A percentile compares a stretch with the other conserved stretches of the same genome.
Conservation (phyloP, 176 grass and related monocot species). For the Hordeum marinum region DNA sequence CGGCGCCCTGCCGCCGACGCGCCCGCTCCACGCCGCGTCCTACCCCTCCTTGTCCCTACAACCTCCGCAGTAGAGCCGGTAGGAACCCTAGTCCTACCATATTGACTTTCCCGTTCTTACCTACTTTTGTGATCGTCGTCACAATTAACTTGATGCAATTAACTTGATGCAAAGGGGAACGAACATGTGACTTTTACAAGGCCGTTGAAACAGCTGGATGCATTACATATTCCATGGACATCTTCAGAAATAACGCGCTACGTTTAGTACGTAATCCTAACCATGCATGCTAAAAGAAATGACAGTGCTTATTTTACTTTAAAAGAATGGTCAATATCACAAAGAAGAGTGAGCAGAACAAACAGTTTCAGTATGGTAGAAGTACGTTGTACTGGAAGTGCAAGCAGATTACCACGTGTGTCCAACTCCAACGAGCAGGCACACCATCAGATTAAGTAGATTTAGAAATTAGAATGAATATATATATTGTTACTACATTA, state of each 20-base stretch:
- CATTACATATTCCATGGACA: background rate
- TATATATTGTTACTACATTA: no score
- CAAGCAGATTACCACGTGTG: background rate
- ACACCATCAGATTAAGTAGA: background rate
- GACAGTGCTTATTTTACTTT: background rate
- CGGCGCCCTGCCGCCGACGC: no score
- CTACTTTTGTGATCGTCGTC: background rate
- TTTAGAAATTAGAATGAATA: background rate
- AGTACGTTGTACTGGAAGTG: background rate
- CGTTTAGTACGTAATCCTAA: background rate
- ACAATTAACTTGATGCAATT: no score
- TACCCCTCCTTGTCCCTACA: no score
- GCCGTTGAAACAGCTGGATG: background rate
- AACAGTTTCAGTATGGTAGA: background rate
- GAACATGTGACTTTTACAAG: background rate
- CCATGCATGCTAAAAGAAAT: background rate
- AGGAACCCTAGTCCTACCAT: no score
- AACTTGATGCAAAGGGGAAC: background rate
- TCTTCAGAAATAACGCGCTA: background rate
- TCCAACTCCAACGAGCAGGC: no score
- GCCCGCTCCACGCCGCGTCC: no score
- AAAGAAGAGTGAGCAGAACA: background rate
- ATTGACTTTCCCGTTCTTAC: background rate
- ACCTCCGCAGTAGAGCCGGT: no score
- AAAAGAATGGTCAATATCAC: background rate